Evolutionary conservation across 2,329 filamentous ascomycete genomes (phyloP).

Genomic region (Fusarium coicis): DNA sequence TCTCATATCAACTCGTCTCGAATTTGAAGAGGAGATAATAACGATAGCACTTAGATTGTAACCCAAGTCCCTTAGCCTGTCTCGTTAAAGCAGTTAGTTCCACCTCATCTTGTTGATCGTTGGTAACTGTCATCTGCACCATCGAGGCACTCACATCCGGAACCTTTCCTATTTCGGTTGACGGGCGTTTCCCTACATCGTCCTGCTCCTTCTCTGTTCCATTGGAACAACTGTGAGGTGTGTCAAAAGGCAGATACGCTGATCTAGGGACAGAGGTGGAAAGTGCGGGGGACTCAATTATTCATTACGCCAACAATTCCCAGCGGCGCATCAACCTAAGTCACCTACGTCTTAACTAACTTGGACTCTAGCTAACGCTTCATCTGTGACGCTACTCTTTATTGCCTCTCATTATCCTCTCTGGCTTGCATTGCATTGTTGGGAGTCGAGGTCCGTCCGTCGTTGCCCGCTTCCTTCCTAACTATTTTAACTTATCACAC

Average conservation of each 20-base stretch:
- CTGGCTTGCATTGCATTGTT: slow-evolving; percentile 28
- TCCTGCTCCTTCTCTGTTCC: slow-evolving; percentile 27
- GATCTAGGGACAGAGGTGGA: slow-evolving; percentile 34
- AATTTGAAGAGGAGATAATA: background rate
- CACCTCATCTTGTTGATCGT: slow-evolving; percentile 35
- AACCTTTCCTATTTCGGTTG: slow-evolving; percentile 40
- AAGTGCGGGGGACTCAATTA: slow-evolving; percentile 33
- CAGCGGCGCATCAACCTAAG: background rate
- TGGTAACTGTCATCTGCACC: slow-evolving; percentile 33
- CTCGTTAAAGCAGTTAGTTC: slow-evolving; percentile 27
- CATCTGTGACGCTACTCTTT: slow-evolving; percentile 21
- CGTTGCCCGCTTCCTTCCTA: slow-evolving; percentile 12
- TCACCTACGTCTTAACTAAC: background rate
- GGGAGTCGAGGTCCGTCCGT: slow-evolving; percentile 16
- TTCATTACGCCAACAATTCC: slow-evolving; percentile 13
- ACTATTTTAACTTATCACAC: slow-evolving; percentile 33
- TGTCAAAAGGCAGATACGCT: slow-evolving; percentile 36
- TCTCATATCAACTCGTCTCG: background rate
- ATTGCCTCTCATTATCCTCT: slow-evolving; percentile 25
- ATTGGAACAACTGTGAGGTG: slow-evolving; percentile 25
- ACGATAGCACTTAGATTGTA: slow-evolving; percentile 17
- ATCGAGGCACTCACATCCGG: slow-evolving; percentile 26
- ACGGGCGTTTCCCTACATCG: slow-evolving; percentile 14
- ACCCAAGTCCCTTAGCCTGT: slow-evolving; percentile 21
- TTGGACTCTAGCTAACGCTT: slow-evolving; percentile 9